These are phyloP conservation scores for Phytopythium helicoides DNA, from an alignment of 352 stramenopile species.

Conservation along the genomic window DNA sequence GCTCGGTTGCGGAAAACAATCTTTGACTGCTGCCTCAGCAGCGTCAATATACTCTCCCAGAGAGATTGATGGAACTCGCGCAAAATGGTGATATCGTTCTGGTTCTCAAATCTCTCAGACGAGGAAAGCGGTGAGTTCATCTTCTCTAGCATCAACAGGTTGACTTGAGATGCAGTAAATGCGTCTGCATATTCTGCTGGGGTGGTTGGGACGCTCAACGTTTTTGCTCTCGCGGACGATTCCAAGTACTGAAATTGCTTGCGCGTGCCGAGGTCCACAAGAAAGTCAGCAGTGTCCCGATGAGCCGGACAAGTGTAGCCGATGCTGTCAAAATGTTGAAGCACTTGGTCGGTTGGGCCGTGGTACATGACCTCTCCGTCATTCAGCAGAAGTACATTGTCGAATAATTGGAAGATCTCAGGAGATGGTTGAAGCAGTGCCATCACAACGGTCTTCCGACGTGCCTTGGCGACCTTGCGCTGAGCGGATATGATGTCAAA, in stretches of 20 bases:
- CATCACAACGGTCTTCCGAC: constrained; percentile 55
- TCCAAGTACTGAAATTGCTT: too few relatives aligned
- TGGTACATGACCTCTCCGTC: constrained; percentile 79
- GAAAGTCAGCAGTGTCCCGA: constrained; percentile 91
- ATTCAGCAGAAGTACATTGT: constrained; percentile 65
- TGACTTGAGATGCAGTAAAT: too few relatives aligned
- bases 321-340: constrained; percentile 21
- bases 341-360: constrained; percentile 15
- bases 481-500: constrained; percentile 42
- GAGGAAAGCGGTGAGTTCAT: neutral
- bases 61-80: constrained; percentile 37
- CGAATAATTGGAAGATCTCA: constrained; percentile 49
- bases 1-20: constrained; percentile 33
- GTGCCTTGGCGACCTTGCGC: constrained; percentile 17
- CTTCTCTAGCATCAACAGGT: too few relatives aligned
- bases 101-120: too few relatives aligned
- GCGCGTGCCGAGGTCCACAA: too few relatives aligned
- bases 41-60: constrained; percentile 28
- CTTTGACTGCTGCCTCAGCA: constrained; percentile 33
- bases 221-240: too few relatives aligned
- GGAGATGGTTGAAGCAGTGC: constrained; percentile 76
- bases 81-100: too few relatives aligned
- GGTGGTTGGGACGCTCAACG: too few relatives aligned
- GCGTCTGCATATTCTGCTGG: too few relatives aligned
- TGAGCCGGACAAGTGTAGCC: constrained; percentile 31